Conservation (phyloP, 306 rosid species). For the Gastrolobium villosum region DNA sequence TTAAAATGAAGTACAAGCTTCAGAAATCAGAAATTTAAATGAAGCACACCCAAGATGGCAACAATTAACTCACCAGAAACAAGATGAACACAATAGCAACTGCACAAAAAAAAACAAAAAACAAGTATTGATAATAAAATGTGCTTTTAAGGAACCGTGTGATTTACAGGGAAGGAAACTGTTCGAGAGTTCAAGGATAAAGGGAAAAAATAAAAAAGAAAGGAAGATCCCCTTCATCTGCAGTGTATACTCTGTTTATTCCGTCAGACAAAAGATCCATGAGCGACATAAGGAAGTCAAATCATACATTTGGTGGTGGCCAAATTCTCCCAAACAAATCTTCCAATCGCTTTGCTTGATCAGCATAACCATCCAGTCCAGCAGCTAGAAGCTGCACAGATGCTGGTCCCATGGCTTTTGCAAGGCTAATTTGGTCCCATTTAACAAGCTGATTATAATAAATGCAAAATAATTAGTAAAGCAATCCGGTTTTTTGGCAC, state of each 20-base stretch:
- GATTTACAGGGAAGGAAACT: conserved; percentile 36
- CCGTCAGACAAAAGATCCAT: conserved; percentile 35
- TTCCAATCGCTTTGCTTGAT: conserved; percentile 89
- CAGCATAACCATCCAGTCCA: conserved; percentile 86
- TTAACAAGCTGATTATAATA: conserved; percentile 66
- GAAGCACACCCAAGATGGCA: no score
- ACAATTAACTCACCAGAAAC: not conserved
- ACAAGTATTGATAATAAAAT: not conserved
- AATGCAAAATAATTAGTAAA: conserved; percentile 46
- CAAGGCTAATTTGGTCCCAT: conserved; percentile 86
- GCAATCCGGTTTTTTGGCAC: not conserved
- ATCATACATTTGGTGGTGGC: conserved; percentile 98
- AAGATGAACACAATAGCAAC: not conserved
- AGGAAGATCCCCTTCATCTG: conserved; percentile 12
- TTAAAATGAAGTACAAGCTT: no score
- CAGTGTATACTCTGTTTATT: conserved; percentile 47
- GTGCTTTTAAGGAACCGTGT: not conserved
- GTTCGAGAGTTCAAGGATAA: conserved; percentile 17
- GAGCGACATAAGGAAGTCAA: conserved; percentile 27
- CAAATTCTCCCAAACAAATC: conserved; percentile 85
- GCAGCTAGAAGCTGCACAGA: conserved; percentile 81
- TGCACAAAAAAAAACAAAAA: not conserved
- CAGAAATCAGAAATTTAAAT: no score
- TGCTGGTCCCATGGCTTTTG: conserved; percentile 89
- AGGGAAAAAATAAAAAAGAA: not conserved